Conservation (phyloP, 495 filamentous ascomycete species). For the Astrothelium subdiscretum region DNA sequence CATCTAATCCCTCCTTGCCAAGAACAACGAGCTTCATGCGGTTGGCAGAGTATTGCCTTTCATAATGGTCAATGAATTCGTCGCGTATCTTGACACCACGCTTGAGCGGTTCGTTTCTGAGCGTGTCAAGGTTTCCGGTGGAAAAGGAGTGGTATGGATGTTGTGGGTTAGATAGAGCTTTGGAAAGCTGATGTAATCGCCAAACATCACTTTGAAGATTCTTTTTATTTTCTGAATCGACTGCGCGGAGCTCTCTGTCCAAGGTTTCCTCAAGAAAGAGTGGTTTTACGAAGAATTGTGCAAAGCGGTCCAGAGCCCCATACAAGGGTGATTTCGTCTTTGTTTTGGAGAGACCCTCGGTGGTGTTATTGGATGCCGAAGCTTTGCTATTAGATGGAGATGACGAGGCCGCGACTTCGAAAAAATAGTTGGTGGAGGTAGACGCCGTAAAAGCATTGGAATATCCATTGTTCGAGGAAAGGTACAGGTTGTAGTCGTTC, state of each 20-base stretch:
- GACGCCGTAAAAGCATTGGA: constrained; percentile 92
- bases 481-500: constrained; percentile 91
- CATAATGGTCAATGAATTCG: constrained; percentile 90
- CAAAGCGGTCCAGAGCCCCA: constrained; percentile 88
- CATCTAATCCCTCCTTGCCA: constrained; percentile 78
- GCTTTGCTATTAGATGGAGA: constrained; percentile 16
- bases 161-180: constrained; percentile 75
- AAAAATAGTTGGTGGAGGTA: constrained; percentile 96
- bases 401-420: constrained; percentile 72
- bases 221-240: constrained; percentile 99
- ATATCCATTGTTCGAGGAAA: constrained; percentile 75
- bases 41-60: constrained; percentile 88
- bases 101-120: constrained; percentile 73
- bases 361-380: constrained; percentile 13
- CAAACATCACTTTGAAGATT: constrained; percentile 93
- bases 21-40: constrained; percentile 90
- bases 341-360: constrained; percentile 13
- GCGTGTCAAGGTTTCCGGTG: constrained; percentile 80
- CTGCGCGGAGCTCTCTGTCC: constrained; percentile 82
- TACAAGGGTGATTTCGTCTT: constrained; percentile 55
- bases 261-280: constrained; percentile 83
- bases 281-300: constrained; percentile 92
- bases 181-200: constrained; percentile 85
- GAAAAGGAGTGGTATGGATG: constrained; percentile 97
- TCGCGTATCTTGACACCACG: constrained; percentile 78